A percentile compares a stretch with the other conserved stretches of the same genome.
Evolutionary conservation across 2,329 filamentous ascomycete species (phyloP).

Genomic region (Davidsoniella australis): DNA sequence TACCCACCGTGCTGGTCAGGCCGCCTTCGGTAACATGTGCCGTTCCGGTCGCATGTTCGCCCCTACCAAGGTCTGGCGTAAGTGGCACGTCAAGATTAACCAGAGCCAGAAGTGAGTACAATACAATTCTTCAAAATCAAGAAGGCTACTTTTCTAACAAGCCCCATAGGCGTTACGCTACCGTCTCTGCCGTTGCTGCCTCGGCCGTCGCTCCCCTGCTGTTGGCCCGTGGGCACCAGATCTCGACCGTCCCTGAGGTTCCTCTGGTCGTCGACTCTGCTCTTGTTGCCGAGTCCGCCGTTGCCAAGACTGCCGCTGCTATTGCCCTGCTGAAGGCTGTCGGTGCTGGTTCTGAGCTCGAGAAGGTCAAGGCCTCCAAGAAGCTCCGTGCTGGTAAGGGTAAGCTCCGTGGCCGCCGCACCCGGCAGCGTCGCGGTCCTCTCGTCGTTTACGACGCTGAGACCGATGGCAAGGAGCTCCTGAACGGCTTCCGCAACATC

Average conservation of each 20-base stretch:
- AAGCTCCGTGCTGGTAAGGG: conserved; percentile 98
- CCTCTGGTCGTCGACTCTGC: conserved; percentile 89
- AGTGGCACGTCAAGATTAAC: conserved; percentile 99
- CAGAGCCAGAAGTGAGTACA: conserved; percentile 76
- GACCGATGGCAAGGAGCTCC: conserved; percentile 84
- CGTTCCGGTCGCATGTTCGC: conserved; percentile 99
- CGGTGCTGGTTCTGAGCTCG: conserved; percentile 76
- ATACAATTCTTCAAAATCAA: background rate
- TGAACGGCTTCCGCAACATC: conserved; percentile 95
- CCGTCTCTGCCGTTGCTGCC: conserved; percentile 89
- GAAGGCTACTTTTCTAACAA: conserved; percentile 14
- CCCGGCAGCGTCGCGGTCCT: conserved; percentile 94
- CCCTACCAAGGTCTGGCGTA: conserved; percentile 99
- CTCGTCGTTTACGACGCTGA: conserved; percentile 96
- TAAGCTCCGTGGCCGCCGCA: conserved; percentile 90
- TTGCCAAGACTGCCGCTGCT: conserved; percentile 79
- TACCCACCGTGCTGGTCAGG: conserved; percentile 99
- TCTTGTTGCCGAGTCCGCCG: conserved; percentile 61
- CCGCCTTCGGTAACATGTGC: conserved; percentile 99
- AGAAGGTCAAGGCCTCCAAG: conserved; percentile 91
- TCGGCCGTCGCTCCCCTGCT: conserved; percentile 90
- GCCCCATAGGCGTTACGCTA: conserved; percentile 69
- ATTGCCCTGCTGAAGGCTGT: conserved; percentile 76
- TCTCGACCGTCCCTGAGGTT: conserved; percentile 84
- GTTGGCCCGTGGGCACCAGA: conserved; percentile 90